phyloP scores from a whole-genome alignment of 2,329 filamentous ascomycete genomes.

The Truncatella angustata region DNA sequence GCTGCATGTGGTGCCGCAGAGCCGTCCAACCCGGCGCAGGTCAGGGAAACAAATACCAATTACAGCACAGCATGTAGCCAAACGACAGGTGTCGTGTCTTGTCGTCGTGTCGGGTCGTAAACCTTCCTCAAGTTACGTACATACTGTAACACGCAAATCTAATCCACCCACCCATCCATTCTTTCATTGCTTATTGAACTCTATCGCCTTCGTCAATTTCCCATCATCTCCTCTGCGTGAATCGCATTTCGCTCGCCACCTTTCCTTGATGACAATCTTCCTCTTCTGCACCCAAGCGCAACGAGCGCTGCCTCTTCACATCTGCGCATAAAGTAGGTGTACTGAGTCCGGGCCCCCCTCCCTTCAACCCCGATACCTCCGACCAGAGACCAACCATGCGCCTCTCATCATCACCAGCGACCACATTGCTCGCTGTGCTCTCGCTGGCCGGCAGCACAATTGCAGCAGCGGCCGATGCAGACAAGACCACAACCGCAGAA shows the following conservation, averaged over 20 bases:
- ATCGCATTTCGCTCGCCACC: background rate
- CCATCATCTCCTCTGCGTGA: background rate
- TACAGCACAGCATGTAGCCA: background rate
- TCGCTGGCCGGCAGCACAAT: slow-evolving; percentile 32
- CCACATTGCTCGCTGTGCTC: slow-evolving; percentile 26
- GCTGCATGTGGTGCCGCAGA: too few species aligned
- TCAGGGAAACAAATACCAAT: background rate
- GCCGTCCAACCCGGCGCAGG: too few species aligned
- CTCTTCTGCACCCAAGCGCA: slow-evolving; percentile 1
- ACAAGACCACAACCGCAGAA: slow-evolving; percentile 40
- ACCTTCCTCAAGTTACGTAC: too few species aligned
- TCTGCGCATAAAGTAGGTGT: too few species aligned
- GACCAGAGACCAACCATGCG: slow-evolving; percentile 20
- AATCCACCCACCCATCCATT: too few species aligned
- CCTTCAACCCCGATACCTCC: background rate
- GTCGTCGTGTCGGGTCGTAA: too few species aligned
- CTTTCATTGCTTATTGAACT: slow-evolving; percentile 1
- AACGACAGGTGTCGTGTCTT: slow-evolving; percentile 7
- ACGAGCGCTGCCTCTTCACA: too few species aligned
- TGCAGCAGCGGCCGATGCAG: slow-evolving; percentile 34
- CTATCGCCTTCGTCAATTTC: background rate
- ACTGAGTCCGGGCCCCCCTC: too few species aligned
- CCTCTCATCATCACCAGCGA: slow-evolving; percentile 18
- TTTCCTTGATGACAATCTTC: background rate
- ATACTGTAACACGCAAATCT: too few species aligned